Base-by-base conservation (phyloP, 2,329 filamentous ascomycete species). In the Trichoderma oligosporum region DNA sequence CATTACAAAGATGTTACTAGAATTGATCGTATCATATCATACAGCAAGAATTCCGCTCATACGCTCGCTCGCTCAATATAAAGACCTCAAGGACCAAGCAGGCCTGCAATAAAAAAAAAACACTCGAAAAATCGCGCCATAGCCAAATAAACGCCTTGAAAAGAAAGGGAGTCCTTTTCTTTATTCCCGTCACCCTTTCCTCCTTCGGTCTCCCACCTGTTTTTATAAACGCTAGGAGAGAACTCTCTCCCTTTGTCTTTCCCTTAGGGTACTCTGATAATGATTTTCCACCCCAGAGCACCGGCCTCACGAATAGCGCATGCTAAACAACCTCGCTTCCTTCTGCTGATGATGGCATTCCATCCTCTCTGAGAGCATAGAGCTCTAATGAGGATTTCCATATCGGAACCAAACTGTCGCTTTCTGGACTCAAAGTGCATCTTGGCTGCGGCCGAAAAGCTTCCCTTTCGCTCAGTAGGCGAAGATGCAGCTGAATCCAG, bases 271-370 rank as follows among this genome's bases (percentile, higher is more conserved):
- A 85, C 78, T 51, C 82, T 74, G 25, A 85, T 79, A n/a, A 90
- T 78, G 24, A 90, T 80, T 63, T 81, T 82, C 76, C 89, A 85
- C 2, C 83, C 85, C 58, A 91, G 68, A 3, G 85, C 88, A 4
- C 84, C 83, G 0, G 87, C 88, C 73, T 93, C 88, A 16, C 89
- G 79, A 41, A 93, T 82, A 38, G 86, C 87, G 70, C 89, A 93
- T 3, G 82, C 81, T 33, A 92, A 70, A 67, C 89, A 93, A 0
- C 86, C 87, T 60, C 87, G 78, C 62, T 83, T 81, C 36, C 79
- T 76, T 51, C 86, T 78, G 60, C 85, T 88, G 61, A 92, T 78
- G 16, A 92, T 68, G 20, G 88, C 88, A 67, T 91, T 87, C 78
- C 85, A 86, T 2, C 88, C 88, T 63, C 81, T 83, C 66, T 89